Conservation (phyloP, 139 green algal species). For the Parachlorella kessleri region DNA sequence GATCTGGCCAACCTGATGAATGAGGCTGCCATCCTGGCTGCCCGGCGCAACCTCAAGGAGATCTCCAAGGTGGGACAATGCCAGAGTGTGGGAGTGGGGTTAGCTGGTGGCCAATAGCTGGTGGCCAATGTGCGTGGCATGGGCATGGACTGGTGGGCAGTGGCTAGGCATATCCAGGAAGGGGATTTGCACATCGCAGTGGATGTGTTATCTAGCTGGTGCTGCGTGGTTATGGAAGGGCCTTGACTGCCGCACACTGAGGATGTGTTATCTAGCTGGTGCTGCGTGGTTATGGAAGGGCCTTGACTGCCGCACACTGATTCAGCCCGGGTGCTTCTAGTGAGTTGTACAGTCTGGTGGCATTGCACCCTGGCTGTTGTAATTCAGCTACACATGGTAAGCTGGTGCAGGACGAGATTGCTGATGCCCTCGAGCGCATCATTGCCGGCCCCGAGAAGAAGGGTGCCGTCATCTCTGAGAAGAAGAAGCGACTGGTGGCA, state of each 20-base stretch:
- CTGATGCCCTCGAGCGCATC: slow-evolving; percentile 98
- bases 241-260: background rate
- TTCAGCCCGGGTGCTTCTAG: background rate
- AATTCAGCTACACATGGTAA: too few species aligned
- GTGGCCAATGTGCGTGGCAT: background rate
- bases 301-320: background rate
- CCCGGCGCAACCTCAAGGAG: slow-evolving; percentile 94
- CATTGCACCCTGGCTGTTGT: background rate
- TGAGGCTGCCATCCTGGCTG: slow-evolving; percentile 98
- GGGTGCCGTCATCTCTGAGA: slow-evolving; percentile 92
- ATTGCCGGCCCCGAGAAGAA: slow-evolving; percentile 99
- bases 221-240: background rate
- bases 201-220: background rate
- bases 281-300: background rate
- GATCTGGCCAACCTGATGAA: slow-evolving; percentile 99
- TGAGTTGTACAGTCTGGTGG: background rate
- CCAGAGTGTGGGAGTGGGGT: background rate
- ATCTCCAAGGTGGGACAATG: slow-evolving; percentile 87
- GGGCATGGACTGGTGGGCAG: background rate
- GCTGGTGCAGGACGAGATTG: slow-evolving; percentile 89
- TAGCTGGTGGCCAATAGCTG: background rate
- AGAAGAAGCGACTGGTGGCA: slow-evolving; percentile 96
- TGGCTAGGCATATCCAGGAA: background rate
- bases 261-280: background rate
- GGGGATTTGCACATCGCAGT: background rate